phyloP scores from a whole-genome alignment of 139 green algal genomes.

The Chlorella sp. region DNA sequence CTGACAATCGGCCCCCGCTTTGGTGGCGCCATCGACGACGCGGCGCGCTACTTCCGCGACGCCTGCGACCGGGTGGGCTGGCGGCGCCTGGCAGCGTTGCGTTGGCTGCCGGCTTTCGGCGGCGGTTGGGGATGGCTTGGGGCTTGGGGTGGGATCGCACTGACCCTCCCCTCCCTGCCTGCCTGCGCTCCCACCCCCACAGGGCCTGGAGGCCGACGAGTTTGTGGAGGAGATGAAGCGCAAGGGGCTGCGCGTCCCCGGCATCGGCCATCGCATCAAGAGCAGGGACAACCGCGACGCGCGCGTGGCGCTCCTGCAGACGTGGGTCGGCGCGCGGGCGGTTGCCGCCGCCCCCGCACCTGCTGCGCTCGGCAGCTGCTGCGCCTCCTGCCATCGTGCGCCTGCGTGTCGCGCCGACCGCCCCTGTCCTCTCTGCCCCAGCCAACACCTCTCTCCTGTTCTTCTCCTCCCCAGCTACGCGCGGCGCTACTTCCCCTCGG shows the following conservation, averaged over 20 bases:
- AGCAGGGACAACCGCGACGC: slow-evolving; percentile 94
- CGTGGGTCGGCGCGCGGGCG: slow-evolving; percentile 72
- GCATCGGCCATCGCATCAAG: slow-evolving; percentile 97
- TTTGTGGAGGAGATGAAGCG: slow-evolving; percentile 94
- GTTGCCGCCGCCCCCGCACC: no score
- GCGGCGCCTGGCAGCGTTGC: no score
- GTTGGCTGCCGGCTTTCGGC: no score
- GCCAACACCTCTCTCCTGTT: no score
- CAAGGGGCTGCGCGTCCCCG: slow-evolving; percentile 75
- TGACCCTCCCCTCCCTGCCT: neutral
- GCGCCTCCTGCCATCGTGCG: no score
- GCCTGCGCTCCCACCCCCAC: neutral
- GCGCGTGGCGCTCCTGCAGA: slow-evolving; percentile 90
- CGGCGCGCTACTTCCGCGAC: slow-evolving; percentile 79
- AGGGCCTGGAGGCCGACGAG: slow-evolving; percentile 51
- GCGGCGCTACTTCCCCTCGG: slow-evolving; percentile 84
- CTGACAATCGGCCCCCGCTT: slow-evolving; percentile 90
- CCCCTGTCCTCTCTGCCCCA: no score
- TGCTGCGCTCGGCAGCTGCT: no score
- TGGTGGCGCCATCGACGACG: slow-evolving; percentile 91
- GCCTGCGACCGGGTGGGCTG: slow-evolving; percentile 34
- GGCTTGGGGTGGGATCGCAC: neutral
- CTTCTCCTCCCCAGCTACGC: slow-evolving; percentile 17
- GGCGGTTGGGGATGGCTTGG: neutral
- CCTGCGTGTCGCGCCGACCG: no score